Evolutionary conservation across 2,329 filamentous ascomycete genomes (phyloP).

Genomic region (Ceratocystis eucalypticola): DNA sequence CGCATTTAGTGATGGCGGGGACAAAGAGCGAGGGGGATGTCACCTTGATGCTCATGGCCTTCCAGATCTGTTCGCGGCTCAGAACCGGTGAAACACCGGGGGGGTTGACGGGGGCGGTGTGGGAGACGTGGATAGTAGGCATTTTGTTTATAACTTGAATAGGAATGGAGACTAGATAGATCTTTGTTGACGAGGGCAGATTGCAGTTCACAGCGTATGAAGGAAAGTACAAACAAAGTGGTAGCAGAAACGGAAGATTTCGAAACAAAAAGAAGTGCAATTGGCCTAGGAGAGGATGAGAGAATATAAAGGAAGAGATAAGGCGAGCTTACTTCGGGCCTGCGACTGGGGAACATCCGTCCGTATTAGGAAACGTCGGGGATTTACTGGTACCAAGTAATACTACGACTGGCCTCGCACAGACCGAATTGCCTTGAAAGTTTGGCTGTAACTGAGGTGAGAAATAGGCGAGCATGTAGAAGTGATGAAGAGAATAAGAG

Average conservation of each 20-base stretch:
- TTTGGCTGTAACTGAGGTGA: not conserved
- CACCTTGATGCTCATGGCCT: conserved; percentile 24
- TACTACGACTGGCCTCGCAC: not conserved
- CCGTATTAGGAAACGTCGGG: not conserved
- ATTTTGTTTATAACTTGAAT: not conserved
- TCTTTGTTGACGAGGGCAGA: not conserved
- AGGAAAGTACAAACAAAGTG: not conserved
- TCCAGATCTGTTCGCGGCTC: conserved; percentile 24
- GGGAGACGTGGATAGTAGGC: conserved; percentile 20
- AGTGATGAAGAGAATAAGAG: not conserved
- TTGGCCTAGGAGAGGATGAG: too few relatives aligned
- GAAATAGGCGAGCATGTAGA: not conserved
- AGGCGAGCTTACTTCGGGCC: not conserved
- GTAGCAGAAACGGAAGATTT: not conserved
- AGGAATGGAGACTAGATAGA: not conserved
- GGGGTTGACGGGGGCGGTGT: conserved; percentile 25
- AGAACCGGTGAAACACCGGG: conserved; percentile 21
- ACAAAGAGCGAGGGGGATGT: conserved; percentile 25
- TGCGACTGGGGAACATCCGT: not conserved
- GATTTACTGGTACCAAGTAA: not conserved
- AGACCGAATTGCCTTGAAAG: not conserved
- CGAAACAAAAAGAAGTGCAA: not conserved
- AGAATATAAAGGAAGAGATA: not conserved
- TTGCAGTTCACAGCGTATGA: not conserved
- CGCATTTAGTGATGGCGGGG: conserved; percentile 21